Conservation (phyloP, 495 filamentous ascomycete genomes). For the Aspergillus asperescens region DNA sequence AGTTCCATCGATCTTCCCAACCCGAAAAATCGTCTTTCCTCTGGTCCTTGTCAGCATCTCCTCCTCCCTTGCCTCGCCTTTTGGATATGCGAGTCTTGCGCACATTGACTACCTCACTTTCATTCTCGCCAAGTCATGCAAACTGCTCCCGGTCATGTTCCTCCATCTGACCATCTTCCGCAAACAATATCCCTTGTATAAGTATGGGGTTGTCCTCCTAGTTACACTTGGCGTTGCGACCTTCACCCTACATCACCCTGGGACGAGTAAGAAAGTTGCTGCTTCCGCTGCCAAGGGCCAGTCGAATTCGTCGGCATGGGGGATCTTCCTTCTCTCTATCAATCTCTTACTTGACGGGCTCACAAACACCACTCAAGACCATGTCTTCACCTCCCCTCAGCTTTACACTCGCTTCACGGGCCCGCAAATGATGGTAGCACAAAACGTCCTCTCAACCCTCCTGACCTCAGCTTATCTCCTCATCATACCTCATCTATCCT, state of each 20-base stretch:
- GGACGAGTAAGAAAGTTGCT: constrained; percentile 63
- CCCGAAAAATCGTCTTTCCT: constrained; percentile 63
- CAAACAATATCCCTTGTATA: constrained; percentile 87
- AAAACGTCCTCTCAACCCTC: constrained; percentile 75
- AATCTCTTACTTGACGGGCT: constrained; percentile 94
- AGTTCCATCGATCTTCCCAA: constrained; percentile 69
- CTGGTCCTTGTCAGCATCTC: constrained; percentile 81
- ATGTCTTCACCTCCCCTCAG: constrained; percentile 67
- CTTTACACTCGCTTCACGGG: constrained; percentile 70
- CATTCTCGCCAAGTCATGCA: constrained; percentile 96
- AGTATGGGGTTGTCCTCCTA: constrained; percentile 85
- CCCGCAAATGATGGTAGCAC: constrained; percentile 99
- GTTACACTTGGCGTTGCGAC: constrained; percentile 91
- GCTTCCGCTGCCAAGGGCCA: constrained; percentile 39
- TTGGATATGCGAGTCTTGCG: constrained; percentile 86
- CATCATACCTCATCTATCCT: constrained; percentile 69
- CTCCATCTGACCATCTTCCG: constrained; percentile 91
- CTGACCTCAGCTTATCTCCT: constrained; percentile 72
- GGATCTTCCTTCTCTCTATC: constrained; percentile 77
- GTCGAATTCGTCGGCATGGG: constrained; percentile 61
- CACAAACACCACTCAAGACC: constrained; percentile 94
- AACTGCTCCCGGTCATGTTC: constrained; percentile 95
- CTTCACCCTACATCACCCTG: constrained; percentile 82
- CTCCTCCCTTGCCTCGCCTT: constrained; percentile 82
- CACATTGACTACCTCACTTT: constrained; percentile 99